Evolutionary conservation across 768 basidiomycete species (phyloP), one percentile per base, ranked within the genome.

Genomic region (Leucosporidium yakuticum): DNA sequence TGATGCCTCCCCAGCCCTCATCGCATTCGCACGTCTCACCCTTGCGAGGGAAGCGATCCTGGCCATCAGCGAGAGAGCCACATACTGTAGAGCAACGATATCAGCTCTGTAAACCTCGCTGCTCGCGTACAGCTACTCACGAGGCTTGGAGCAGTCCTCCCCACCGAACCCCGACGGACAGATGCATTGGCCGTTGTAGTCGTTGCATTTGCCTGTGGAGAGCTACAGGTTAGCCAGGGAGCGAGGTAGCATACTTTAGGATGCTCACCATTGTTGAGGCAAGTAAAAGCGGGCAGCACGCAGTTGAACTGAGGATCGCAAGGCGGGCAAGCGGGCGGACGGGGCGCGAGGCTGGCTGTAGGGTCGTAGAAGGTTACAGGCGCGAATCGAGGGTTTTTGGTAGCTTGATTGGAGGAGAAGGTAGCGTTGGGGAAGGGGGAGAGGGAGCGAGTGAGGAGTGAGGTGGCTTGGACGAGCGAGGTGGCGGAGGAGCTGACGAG

Each of bases 131-230:
- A 56, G 27, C 53, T 66, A 84, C 90, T 58, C 79, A 96, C 94
- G 88, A 27, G 96, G 95, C 12, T 85, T 85, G 62, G 96, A 80
- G 80, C 96, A 99, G 76, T 98, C 95, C 48, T 93, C 88, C 2
- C 96, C 96, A 56, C 92, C 91, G 86, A 94, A 99, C n/a, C 96
- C 96, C 51, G 91, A 84, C 2, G 93, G 92, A 76, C 96, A 99
- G 76, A 91, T 87, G 80, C 96, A 99, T 75, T 96, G 92, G 2
- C 96, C 96, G 76, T 97, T 87, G 76, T 89, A 97, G 59, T 85
- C 83, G 76, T 94, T 88, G 80, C 96, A 99, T 54, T 86, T 81
- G 32, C 92, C 94, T 81, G 60, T 0, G 4, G 53, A 25, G 6
- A 39, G 39, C 25, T 15, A 12, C 14, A 15, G 17, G 14, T 44